A percentile compares a stretch with the other conserved stretches of the same genome.
Evolutionary conservation across 2,329 filamentous ascomycete species (phyloP).

Genomic region (Hymenoscyphus occultus): DNA sequence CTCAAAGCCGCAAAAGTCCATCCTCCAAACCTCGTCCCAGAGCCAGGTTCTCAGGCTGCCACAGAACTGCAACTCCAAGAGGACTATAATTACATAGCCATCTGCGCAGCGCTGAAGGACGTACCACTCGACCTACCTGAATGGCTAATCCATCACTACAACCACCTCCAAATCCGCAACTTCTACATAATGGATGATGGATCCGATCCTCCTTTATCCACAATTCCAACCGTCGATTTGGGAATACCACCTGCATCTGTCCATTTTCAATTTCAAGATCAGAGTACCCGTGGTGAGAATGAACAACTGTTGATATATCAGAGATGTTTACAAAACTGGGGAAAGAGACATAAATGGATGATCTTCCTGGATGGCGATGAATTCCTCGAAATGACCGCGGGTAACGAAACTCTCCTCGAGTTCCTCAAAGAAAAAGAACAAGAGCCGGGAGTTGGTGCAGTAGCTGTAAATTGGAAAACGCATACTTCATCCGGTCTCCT

Average conservation of each 20-base stretch:
- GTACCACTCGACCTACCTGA: conserved; percentile 29
- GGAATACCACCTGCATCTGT: conserved; percentile 25
- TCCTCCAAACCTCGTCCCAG: background rate
- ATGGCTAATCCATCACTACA: conserved; percentile 32
- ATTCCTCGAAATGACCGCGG: conserved; percentile 33
- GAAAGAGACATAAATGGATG: conserved; percentile 36
- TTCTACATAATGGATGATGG: conserved; percentile 36
- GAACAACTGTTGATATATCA: conserved; percentile 25
- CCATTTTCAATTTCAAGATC: conserved; percentile 25
- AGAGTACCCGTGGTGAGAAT: background rate
- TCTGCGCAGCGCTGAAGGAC: conserved; percentile 32
- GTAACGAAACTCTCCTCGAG: conserved; percentile 29
- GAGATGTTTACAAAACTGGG: conserved; percentile 26
- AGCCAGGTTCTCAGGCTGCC: background rate
- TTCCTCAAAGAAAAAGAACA: conserved; percentile 32
- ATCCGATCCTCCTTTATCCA: conserved; percentile 27
- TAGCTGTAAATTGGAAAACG: conserved; percentile 37
- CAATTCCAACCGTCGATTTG: conserved; percentile 15
- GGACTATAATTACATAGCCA: conserved; percentile 27
- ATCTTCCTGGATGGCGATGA: conserved; percentile 36
- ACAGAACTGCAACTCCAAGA: background rate
- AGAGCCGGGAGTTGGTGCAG: conserved; percentile 29
- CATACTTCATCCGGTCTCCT: conserved; percentile 35
- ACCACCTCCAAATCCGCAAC: conserved; percentile 28
- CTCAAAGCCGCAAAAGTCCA: background rate